Evolutionary conservation across 345 rosid species (phyloP), one percentile per base, ranked within the genome.

Genomic region (Hibiscus trionum): DNA sequence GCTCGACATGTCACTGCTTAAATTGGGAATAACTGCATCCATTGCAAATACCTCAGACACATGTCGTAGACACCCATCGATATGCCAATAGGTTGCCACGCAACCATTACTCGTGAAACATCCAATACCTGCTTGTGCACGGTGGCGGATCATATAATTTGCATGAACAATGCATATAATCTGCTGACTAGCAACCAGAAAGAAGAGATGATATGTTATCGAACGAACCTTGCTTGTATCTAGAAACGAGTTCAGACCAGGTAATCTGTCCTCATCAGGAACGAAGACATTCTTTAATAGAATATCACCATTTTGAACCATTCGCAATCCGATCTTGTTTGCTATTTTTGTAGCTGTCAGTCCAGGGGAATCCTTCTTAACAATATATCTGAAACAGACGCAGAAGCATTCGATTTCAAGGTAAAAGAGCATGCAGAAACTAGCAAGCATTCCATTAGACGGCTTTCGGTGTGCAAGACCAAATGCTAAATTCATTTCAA

Each of bases 281-380:
- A 93, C 90, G 74, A 92, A 92, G 77, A 92, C 97, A 69, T 82
- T 85, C 75, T 84, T 84, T 77, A 95, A 64, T 69, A 87, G 69
- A 69, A 95, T 90, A 82, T 95, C 99, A 75, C 97, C 99, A 82
- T 95, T 95, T 80, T 95, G 99, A 75, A 92, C 99, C 3, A 90
- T 95, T 26, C 98, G 87, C 59, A 95, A 78, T 27, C 97, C 99
- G 76, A 95, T 95, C 86, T 95, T 95, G 72, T 95, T 92, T 66
- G 83, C 86, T 16, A 95, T 95, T 83, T 95, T 95, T 27, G 91
- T 95, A 70, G 74, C 90, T 55, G 84, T 86, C 78, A 95, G 78
- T 59, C 99, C 99, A 75, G 97, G 97, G 19, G 91, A 89, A 78
- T 90, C 85, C 86, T 92, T 95, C 86, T 89, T 87, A 75, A 89